Base-by-base conservation (phyloP, 2,329 filamentous ascomycete genomes). In the Fusarium sp. region DNA sequence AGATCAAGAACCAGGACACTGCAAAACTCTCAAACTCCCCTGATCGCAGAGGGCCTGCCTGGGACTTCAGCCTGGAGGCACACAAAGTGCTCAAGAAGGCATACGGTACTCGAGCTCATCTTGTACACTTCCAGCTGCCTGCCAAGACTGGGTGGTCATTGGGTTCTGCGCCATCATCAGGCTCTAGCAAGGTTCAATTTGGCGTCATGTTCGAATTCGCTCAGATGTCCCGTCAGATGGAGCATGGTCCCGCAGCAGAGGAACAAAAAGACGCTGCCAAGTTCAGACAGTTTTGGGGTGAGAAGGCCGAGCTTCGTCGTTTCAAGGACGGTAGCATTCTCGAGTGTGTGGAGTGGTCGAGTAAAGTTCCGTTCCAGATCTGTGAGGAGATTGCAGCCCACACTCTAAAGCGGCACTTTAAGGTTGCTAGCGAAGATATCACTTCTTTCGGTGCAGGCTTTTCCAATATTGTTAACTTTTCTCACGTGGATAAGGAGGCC, bases 251-350 rank as follows among this genome's bases (percentile, higher is more conserved):
- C 7, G 82, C 90, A 1, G 92, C 93, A 3, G 94, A 98, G 75
- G 87, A 96, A 62, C 94, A 95, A 77, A 89, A 91, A 67, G 92
- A 93, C 66, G 91, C 94, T 23, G 88, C 89, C 11, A 85, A 85
- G 30, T 99, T 97, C 77, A 91, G 93, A 34, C 88, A 90, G 32
- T 98, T 99, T 76, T 99, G 96, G 96, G 96, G 95, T 8, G 91
- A 95, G 11, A 97, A 96, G 76, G 88, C 96, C 2, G 96, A 99
- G 77, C 84, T 99, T 44, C 88, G 96, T 67, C 91, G 96, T 20
- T 99, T 99, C 83, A 96, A 94, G 73, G 94, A 98, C 74, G 96
- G 96, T 21, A 95, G 91, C 71, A 97, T 99, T 68, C 85, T 94
- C 10, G 96, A 99, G 78, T 97, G 92, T 73, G 83, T 98, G 28